phyloP scores from a whole-genome alignment of 75 land plant species.

The Larix kaempferi region DNA sequence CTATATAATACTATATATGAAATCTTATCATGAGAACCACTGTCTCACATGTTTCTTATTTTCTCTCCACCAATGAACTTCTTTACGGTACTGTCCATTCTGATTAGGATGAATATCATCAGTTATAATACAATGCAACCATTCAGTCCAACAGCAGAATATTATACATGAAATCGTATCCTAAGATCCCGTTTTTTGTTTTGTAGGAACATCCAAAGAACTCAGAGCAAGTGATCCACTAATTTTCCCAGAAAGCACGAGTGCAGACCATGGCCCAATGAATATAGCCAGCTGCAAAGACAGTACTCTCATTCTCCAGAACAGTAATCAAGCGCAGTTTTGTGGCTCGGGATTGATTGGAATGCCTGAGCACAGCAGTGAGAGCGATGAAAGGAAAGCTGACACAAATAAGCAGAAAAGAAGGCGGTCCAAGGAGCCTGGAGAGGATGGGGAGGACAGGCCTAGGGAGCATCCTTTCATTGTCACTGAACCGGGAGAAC shows the following conservation, averaged over 20 bases:
- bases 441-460: conserved; percentile 57
- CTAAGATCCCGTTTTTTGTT: neutral
- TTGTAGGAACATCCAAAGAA: conserved; percentile 4
- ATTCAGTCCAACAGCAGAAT: too few species aligned
- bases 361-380: conserved; percentile 9
- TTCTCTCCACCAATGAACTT: too few species aligned
- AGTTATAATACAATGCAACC: too few species aligned
- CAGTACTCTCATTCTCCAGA: neutral
- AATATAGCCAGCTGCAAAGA: conserved; percentile 8
- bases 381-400: conserved; percentile 6
- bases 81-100: too few species aligned
- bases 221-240: neutral
- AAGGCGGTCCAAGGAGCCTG: conserved; percentile 8
- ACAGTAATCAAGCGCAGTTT: neutral
- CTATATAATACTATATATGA: too few species aligned
- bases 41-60: too few species aligned
- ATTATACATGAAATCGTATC: too few species aligned
- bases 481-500: conserved; percentile 98
- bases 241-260: conserved; percentile 7
- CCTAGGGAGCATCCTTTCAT: conserved; percentile 98
- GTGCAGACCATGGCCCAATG: conserved; percentile 9
- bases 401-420: conserved; percentile 7
- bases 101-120: too few species aligned
- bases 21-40: too few species aligned
- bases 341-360: conserved; percentile 5